Evolutionary conservation across 495 filamentous ascomycete genomes (phyloP).

Genomic region (Podospora tetraspora): DNA sequence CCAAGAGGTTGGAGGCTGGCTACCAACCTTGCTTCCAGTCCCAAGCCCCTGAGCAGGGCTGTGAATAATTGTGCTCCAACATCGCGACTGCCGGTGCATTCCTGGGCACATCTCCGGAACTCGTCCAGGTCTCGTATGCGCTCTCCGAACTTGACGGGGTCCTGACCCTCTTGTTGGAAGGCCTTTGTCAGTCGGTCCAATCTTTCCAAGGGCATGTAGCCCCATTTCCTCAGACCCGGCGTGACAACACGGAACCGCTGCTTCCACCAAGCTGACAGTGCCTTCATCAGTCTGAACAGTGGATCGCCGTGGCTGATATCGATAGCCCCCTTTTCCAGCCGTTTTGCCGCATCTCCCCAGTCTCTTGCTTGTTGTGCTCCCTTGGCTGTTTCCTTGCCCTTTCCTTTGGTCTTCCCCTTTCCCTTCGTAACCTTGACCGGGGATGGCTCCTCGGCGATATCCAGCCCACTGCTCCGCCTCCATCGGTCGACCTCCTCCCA

Average conservation of each 20-base stretch:
- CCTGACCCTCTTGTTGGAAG: conserved; percentile 57
- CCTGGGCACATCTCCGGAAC: conserved; percentile 62
- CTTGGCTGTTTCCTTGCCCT: conserved; percentile 25
- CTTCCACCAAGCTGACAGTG: conserved; percentile 79
- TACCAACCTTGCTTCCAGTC: conserved; percentile 73
- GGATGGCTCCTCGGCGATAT: conserved; percentile 30
- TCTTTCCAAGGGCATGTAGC: conserved; percentile 67
- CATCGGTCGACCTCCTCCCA: conserved; percentile 71
- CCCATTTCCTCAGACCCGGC: conserved; percentile 80
- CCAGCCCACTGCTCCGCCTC: conserved; percentile 61
- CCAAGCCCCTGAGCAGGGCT: conserved; percentile 75
- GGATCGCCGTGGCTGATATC: conserved; percentile 80
- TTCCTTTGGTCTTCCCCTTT: conserved; percentile 40
- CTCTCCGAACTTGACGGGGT: conserved; percentile 67
- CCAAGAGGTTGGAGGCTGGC: conserved; percentile 81
- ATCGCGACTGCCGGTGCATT: conserved; percentile 78
- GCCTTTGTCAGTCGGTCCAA: conserved; percentile 61
- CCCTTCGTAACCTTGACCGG: conserved; percentile 20
- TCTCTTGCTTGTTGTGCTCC: conserved; percentile 54
- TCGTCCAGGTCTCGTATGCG: conserved; percentile 57
- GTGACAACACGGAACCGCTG: conserved; percentile 72
- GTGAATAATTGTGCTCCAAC: conserved; percentile 88
- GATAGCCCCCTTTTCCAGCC: conserved; percentile 58
- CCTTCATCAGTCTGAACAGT: conserved; percentile 68
- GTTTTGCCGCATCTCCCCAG: conserved; percentile 65